Evolutionary conservation across 805 yeast genomes (phyloP), one percentile per base, ranked within the genome.

Genomic region (Candida maltosa): DNA sequence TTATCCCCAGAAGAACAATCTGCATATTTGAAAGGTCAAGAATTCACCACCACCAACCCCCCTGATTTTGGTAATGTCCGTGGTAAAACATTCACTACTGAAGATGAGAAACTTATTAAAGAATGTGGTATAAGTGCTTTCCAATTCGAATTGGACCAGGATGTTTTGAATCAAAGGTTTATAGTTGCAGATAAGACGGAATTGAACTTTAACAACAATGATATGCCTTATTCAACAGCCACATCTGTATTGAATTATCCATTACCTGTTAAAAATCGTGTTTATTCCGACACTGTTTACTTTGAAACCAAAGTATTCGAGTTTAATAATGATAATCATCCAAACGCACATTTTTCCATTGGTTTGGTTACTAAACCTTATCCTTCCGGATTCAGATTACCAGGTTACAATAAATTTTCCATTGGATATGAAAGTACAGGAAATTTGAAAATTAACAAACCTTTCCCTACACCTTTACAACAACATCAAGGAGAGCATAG

Each of bases 341-440:
- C 65, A 2, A 74, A 72, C 37, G 70, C 80, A 1, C 72, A 73
- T 23, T 69, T 83, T 38, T 70, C 82, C 20, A 67, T 84, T 31
- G 93, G 94, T 0, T 61, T 84, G 18, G 73, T 76, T 7, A 78
- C 91, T 0, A 75, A 72, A 44, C 91, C 93, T 2, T 82, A 82
- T 48, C 93, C 95, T 2, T 68, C 73, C 39, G 27, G 49, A 3
- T 85, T 83, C 55, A 67, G 86, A 45, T 64, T 81, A 10, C 95
- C 95, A 0, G 95, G 95, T 1, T 73, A 78, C 54, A 71, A 76
- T 40, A 74, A 74, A 32, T 82, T 80, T 49, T 80, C 88, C 0
- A 68, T 85, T 32, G 83, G 83, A 3, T 78, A 84, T 51, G 91
- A 84, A 53, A 74, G 85, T 2, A 75, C 78, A 4, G 95, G 94